phyloP scores from a whole-genome alignment of 192 early-diverging fungal species.

The Coemansia sp. region DNA sequence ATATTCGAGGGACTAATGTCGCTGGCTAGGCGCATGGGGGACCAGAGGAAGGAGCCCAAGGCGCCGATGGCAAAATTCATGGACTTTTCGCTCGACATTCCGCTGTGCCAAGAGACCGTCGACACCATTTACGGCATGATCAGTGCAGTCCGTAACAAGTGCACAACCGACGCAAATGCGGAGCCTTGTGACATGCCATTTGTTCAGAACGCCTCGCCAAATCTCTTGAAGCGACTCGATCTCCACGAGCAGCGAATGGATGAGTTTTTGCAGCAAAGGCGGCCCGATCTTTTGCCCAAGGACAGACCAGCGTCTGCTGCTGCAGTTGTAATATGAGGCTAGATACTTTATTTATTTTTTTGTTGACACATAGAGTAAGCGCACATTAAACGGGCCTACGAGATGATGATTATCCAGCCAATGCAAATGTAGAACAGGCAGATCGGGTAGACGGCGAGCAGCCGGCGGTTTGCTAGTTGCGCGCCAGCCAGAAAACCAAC shows the following conservation, averaged over 20 bases:
- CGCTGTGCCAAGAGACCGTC: constrained; percentile 40
- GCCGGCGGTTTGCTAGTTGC: constrained; percentile 81
- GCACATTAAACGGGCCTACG: constrained; percentile 30
- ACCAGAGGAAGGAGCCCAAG: constrained; percentile 5
- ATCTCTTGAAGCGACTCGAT: constrained; percentile 25
- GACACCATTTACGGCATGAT: constrained; percentile 37
- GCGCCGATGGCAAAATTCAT: constrained; percentile 28
- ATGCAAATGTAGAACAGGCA: constrained; percentile 95
- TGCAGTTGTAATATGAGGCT: neutral
- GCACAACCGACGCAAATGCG: constrained; percentile 8
- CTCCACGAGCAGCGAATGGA: constrained; percentile 42
- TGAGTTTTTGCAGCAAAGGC: constrained; percentile 17
- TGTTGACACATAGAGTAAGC: neutral
- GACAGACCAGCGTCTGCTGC: neutral
- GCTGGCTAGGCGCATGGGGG: neutral
- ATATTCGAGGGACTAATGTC: neutral
- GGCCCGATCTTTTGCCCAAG: constrained; percentile 40
- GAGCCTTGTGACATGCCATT: constrained; percentile 31
- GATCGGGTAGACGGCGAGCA: constrained; percentile 92
- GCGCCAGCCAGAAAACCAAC: constrained; percentile 89
- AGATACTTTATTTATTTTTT: constrained; percentile 4
- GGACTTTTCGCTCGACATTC: constrained; percentile 33
- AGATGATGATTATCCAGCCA: constrained; percentile 90
- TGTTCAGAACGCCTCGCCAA: constrained; percentile 26
- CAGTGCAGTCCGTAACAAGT: constrained; percentile 26